Conservation (phyloP, 2,329 filamentous ascomycete species). For the Fusarium pseudograminearum region DNA sequence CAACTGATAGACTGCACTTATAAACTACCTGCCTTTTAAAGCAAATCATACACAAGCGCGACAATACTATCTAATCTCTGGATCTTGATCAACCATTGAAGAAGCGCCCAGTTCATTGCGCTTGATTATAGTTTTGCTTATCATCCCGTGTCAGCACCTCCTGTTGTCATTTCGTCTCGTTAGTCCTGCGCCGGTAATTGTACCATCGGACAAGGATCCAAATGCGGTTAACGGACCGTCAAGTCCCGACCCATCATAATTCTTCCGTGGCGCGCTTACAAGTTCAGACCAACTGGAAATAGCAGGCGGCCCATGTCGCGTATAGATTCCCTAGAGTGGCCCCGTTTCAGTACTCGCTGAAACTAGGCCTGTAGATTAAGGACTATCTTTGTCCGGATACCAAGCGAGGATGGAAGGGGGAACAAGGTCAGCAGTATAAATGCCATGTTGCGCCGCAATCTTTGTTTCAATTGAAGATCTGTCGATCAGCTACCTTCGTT, state of each 20-base stretch:
- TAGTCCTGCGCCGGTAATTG: not conserved
- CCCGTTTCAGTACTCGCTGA: slow-evolving; percentile 17
- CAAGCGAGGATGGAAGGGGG: not conserved
- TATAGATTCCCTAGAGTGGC: not conserved
- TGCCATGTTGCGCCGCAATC: not conserved
- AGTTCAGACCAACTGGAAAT: not conserved
- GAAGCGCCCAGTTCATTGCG: not conserved
- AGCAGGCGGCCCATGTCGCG: not conserved
- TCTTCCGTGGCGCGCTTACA: slow-evolving; percentile 34
- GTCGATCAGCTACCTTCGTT: not conserved
- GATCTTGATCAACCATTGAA: not conserved
- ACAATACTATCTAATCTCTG: not conserved
- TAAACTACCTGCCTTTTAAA: not conserved
- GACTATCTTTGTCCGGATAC: not conserved
- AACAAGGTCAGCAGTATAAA: slow-evolving; percentile 6
- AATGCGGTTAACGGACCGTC: slow-evolving; percentile 18
- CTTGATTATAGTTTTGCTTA: not conserved
- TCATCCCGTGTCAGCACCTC: not conserved
- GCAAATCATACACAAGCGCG: not conserved
- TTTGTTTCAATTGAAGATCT: slow-evolving; percentile 9
- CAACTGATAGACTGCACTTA: not conserved
- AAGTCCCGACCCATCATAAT: slow-evolving; percentile 10
- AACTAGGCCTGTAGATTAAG: slow-evolving; percentile 24
- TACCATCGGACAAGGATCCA: not conserved
- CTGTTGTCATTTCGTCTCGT: not conserved